Percentiles rank a stretch among this genome's conserved stretches.
These are phyloP conservation scores for Claviceps sorghi DNA, from an alignment of 2,329 filamentous ascomycete species.

Conservation along the genomic window DNA sequence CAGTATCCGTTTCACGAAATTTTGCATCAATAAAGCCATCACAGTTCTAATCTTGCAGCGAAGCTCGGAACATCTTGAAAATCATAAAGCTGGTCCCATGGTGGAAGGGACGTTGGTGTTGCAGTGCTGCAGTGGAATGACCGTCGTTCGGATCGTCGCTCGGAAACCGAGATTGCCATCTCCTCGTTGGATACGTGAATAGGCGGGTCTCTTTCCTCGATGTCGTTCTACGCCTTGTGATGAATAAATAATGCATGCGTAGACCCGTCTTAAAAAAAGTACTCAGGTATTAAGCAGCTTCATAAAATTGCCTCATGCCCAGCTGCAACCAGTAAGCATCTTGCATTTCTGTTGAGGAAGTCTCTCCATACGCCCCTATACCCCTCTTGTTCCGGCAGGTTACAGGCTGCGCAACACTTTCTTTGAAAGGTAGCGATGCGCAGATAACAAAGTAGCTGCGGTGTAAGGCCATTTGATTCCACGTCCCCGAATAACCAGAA, in stretches of 20 bases:
- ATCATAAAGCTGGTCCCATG: neutral
- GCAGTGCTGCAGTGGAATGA: neutral
- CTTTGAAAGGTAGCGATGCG: neutral
- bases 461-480: neutral
- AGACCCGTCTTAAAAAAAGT: neutral
- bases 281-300: neutral
- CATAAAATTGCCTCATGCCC: neutral
- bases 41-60: neutral
- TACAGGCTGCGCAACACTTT: neutral
- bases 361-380: too few species aligned
- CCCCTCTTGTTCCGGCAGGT: neutral
- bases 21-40: neutral
- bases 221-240: neutral
- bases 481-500: neutral
- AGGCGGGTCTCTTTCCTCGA: neutral
- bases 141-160: neutral
- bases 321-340: neutral
- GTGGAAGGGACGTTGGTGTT: neutral
- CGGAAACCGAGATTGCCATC: neutral
- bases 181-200: neutral
- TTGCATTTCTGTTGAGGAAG: neutral
- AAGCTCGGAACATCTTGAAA: neutral
- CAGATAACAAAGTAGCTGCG: neutral
- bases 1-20: neutral
- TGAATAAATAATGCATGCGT: neutral